phyloP scores from a whole-genome alignment of 1,139 yeast genomes.

The Candida freyschussii region DNA sequence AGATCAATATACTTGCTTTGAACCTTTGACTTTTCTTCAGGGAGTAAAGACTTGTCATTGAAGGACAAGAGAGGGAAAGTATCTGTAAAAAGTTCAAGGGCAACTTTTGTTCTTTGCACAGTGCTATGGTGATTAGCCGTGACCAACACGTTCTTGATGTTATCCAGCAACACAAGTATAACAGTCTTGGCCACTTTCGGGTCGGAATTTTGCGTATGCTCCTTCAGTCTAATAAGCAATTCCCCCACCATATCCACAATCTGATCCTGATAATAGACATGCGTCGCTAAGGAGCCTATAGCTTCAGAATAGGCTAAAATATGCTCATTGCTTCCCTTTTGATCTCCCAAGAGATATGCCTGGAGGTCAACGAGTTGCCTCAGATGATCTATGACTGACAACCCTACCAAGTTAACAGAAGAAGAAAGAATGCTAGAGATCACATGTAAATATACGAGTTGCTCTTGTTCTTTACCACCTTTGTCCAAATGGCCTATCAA shows the following conservation, averaged over 20 bases:
- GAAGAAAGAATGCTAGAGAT: slow-evolving; percentile 71
- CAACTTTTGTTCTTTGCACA: slow-evolving; percentile 22
- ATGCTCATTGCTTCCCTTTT: slow-evolving; percentile 12
- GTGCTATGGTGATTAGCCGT: slow-evolving; percentile 17
- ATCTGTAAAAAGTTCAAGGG: slow-evolving; percentile 22
- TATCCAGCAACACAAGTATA: slow-evolving; percentile 14
- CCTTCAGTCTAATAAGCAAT: slow-evolving; percentile 32
- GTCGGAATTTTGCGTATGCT: slow-evolving; percentile 4
- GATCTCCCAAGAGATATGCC: slow-evolving; percentile 27
- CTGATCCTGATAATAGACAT: slow-evolving; percentile 75
- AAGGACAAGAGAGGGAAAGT: slow-evolving; percentile 18
- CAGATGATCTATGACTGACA: slow-evolving; percentile 80
- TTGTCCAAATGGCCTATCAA: slow-evolving; percentile 32
- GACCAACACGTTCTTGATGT: slow-evolving; percentile 15
- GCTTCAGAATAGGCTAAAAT: slow-evolving; percentile 35
- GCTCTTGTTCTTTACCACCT: slow-evolving; percentile 23
- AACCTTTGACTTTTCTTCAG: slow-evolving; percentile 8
- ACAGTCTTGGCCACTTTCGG: slow-evolving; percentile 1
- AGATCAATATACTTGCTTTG: slow-evolving; percentile 19
- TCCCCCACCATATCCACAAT: slow-evolving; percentile 70
- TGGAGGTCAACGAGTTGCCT: slow-evolving; percentile 61
- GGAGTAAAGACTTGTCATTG: slow-evolving; percentile 1
- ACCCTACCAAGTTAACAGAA: slow-evolving; percentile 79
- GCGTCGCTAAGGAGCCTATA: slow-evolving; percentile 61
- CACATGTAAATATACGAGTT: slow-evolving; percentile 46